phyloP scores from a whole-genome alignment of 1,284 basidiomycete species.

The Fomitopsis schrenkii region DNA sequence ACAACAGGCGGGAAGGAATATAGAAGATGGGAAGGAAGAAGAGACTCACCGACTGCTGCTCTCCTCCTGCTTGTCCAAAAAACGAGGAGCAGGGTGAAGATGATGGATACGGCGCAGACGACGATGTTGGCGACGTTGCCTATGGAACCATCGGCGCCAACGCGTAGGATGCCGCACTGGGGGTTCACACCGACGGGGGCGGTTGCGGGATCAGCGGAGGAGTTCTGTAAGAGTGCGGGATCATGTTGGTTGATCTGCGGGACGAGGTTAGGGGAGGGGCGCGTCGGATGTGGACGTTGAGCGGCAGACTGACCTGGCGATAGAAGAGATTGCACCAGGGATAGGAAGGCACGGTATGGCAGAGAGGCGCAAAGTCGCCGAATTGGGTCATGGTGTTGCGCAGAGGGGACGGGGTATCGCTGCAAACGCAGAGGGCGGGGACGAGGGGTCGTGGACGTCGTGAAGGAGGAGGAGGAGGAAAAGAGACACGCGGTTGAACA shows the following conservation, averaged over 20 bases:
- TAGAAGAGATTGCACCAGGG: slow-evolving; percentile 74
- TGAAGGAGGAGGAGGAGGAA: not conserved
- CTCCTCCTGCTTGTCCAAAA: slow-evolving; percentile 39
- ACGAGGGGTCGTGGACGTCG: not conserved
- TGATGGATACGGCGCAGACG: slow-evolving; percentile 56
- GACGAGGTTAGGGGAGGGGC: slow-evolving; percentile 2
- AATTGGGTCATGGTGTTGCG: slow-evolving; percentile 43
- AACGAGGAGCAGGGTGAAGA: slow-evolving; percentile 48
- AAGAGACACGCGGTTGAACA: not conserved
- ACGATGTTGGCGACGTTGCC: slow-evolving; percentile 76
- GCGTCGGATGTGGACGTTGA: not conserved
- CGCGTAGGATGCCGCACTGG: slow-evolving; percentile 47
- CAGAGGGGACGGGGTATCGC: not conserved
- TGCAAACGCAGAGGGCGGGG: not conserved
- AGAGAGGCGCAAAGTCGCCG: slow-evolving; percentile 58
- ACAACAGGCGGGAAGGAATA: not conserved
- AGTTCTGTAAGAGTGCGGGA: slow-evolving; percentile 30
- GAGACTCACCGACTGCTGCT: slow-evolving; percentile 44
- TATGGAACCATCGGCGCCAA: slow-evolving; percentile 46
- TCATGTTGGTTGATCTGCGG: slow-evolving; percentile 33
- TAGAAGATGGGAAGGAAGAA: not conserved
- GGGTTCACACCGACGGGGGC: slow-evolving; percentile 60
- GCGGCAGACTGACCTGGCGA: slow-evolving; percentile 39
- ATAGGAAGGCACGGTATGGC: slow-evolving; percentile 56
- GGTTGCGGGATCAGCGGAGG: slow-evolving; percentile 35